Evolutionary conservation across 2,329 filamentous ascomycete species (phyloP).

Genomic region (Pezicula neosporulosa): DNA sequence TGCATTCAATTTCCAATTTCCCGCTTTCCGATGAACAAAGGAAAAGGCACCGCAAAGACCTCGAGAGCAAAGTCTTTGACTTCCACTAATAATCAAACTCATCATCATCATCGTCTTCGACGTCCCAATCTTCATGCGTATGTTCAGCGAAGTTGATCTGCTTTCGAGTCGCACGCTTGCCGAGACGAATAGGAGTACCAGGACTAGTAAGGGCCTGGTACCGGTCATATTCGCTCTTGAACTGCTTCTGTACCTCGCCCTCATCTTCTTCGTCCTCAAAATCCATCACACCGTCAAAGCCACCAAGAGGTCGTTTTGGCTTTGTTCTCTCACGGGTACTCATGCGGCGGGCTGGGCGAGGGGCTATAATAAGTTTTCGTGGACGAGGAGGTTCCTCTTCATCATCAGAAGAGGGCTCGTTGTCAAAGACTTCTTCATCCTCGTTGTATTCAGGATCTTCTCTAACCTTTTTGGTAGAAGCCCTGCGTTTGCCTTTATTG

Average conservation of each 20-base stretch:
- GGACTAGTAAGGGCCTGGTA: conserved; percentile 23
- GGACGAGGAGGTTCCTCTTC: not conserved
- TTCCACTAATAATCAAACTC: too few species aligned
- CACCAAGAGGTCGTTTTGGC: conserved; percentile 11
- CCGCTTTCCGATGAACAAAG: too few species aligned
- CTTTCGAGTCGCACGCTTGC: conserved; percentile 22
- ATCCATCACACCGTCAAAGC: conserved; percentile 6
- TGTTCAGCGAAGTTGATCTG: conserved; percentile 6
- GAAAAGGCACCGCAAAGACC: too few species aligned
- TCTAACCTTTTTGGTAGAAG: not conserved
- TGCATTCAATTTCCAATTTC: too few species aligned
- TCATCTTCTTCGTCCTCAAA: conserved; percentile 11
- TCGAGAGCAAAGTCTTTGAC: too few species aligned
- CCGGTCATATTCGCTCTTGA: conserved; percentile 24
- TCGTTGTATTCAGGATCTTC: not conserved
- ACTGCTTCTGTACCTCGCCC: conserved; percentile 9
- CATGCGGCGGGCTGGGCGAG: conserved; percentile 8
- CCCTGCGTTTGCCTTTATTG: not conserved
- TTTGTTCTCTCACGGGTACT: conserved; percentile 17
- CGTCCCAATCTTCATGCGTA: too few species aligned
- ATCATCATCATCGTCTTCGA: too few species aligned
- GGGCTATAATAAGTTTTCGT: conserved; percentile 1
- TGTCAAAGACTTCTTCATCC: not conserved
- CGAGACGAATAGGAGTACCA: conserved; percentile 14
- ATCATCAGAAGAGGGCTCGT: conserved; percentile 29